phyloP scores from a whole-genome alignment of 163 green algal species.

The Chlorella variabilis region DNA sequence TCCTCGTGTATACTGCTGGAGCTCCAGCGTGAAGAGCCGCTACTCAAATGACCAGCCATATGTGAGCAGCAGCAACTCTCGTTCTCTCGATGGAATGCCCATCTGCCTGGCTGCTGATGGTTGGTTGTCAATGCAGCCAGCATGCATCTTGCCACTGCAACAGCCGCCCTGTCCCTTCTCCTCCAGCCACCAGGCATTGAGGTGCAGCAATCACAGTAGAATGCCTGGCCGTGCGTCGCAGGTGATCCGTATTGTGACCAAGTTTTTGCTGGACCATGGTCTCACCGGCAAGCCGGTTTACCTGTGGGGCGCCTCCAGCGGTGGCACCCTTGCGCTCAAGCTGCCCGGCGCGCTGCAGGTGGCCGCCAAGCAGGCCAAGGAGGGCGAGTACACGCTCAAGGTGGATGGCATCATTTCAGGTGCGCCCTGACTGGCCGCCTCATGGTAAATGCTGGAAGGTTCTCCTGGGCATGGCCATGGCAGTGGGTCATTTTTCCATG shows the following conservation, averaged over 20 bases:
- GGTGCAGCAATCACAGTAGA: too few species aligned
- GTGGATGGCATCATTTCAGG: constrained; percentile 23
- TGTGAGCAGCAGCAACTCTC: too few species aligned
- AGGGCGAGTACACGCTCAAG: background rate
- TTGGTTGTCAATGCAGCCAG: too few species aligned
- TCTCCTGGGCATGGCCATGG: too few species aligned
- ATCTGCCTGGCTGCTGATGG: too few species aligned
- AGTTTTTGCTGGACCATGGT: background rate
- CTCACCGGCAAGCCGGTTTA: constrained; percentile 3
- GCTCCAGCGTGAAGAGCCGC: background rate
- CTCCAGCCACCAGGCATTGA: too few species aligned
- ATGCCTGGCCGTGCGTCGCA: background rate
- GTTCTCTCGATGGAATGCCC: too few species aligned
- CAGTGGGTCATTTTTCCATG: too few species aligned
- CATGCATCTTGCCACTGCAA: too few species aligned
- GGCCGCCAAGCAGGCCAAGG: background rate
- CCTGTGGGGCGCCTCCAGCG: constrained; percentile 28
- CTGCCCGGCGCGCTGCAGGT: constrained; percentile 4
- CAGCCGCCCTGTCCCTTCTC: too few species aligned
- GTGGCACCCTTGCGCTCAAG: constrained; percentile 34
- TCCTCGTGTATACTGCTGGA: constrained; percentile 1
- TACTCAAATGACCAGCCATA: constrained; percentile 27
- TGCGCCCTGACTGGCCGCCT: too few species aligned
- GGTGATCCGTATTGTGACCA: constrained; percentile 15
- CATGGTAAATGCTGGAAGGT: too few species aligned